A percentile compares a stretch with the other conserved stretches of the same genome.
These are phyloP conservation scores for Aquilaria malaccensis DNA, from an alignment of 345 rosid genomes.

Conservation along the genomic window DNA sequence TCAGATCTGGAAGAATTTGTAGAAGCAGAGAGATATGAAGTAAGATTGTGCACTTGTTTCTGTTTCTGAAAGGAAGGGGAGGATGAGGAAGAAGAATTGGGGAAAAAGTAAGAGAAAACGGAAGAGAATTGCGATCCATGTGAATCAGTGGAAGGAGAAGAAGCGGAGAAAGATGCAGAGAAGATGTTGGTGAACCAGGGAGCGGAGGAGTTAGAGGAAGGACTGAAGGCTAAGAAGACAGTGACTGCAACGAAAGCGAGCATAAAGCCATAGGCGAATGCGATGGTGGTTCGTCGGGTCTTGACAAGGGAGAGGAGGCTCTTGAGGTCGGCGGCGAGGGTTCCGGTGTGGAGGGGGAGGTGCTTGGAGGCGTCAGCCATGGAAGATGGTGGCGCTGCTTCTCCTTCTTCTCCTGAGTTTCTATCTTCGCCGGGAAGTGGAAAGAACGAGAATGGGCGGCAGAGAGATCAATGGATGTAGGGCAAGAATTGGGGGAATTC, in stretches of 20 bases:
- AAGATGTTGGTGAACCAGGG: conserved; percentile 51
- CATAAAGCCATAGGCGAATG: conserved; percentile 57
- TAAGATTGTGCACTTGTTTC: conserved; percentile 6
- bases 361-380: conserved; percentile 68
- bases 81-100: conserved; percentile 25
- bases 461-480: neutral
- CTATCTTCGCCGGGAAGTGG: neutral
- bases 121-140: conserved; percentile 55
- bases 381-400: neutral
- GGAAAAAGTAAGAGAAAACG: conserved; percentile 35
- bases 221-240: conserved; percentile 54
- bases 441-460: neutral
- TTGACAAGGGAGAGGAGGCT: conserved; percentile 35
- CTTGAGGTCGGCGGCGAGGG: conserved; percentile 30
- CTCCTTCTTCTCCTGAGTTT: neutral
- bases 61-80: conserved; percentile 17
- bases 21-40: conserved; percentile 16
- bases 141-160: conserved; percentile 21
- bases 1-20: conserved; percentile 25
- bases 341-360: conserved; percentile 29
- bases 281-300: conserved; percentile 44
- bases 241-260: conserved; percentile 62
- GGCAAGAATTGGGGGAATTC: neutral
- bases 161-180: conserved; percentile 6
- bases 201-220: conserved; percentile 49